phyloP scores from a whole-genome alignment of 208 protist genomes.

The Crithidia bombi region DNA sequence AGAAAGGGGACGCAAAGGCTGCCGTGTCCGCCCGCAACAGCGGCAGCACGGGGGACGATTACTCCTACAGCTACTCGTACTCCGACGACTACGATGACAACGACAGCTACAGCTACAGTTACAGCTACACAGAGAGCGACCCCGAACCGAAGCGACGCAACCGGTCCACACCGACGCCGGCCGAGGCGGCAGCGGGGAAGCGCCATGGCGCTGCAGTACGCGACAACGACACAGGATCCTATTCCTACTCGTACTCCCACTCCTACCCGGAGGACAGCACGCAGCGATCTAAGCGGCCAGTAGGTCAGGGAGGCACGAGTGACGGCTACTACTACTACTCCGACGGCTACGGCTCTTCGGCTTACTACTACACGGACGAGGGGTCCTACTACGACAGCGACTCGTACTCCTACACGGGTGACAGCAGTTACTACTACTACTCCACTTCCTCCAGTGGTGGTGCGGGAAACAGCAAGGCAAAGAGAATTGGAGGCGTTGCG shows the following conservation, averaged over 20 bases:
- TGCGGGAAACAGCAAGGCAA: not conserved
- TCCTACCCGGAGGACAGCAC: constrained; percentile 16
- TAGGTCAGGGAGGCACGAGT: constrained; percentile 1
- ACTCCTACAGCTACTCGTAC: constrained; percentile 44
- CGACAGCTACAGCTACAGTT: constrained; percentile 21
- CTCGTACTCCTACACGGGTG: constrained; percentile 23
- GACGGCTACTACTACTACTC: constrained; percentile 30
- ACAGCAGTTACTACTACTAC: constrained; percentile 32
- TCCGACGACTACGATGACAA: constrained; percentile 12
- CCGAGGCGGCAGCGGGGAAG: constrained; percentile 2
- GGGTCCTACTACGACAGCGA: constrained; percentile 12
- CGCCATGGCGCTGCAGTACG: not conserved
- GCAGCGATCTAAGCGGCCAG: not conserved
- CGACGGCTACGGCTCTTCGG: constrained; percentile 25
- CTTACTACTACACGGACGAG: constrained; percentile 21
- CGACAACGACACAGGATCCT: constrained; percentile 20
- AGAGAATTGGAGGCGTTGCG: not conserved
- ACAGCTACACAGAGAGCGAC: constrained; percentile 37
- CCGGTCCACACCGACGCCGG: constrained; percentile 7
- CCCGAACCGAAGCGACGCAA: constrained; percentile 1
- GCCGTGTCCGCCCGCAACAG: not conserved
- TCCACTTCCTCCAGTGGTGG: constrained; percentile 10
- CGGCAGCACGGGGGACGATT: not conserved
- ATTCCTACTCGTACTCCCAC: constrained; percentile 33
- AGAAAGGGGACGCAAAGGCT: not conserved